Conservation (phyloP, 805 yeast genomes). For the Candida krabiensis region DNA sequence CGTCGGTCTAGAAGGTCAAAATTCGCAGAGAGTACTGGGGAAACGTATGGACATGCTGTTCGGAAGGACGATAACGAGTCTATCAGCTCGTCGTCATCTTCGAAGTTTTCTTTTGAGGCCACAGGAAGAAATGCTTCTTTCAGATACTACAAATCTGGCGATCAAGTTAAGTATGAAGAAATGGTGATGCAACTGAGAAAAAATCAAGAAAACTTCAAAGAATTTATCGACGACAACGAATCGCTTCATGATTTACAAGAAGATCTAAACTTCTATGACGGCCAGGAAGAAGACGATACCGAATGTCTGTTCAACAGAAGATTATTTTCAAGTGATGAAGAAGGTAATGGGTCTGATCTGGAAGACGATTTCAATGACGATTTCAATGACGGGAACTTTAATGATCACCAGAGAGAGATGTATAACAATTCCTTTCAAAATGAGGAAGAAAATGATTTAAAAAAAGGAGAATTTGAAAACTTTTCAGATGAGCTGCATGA, state of each 20-base stretch:
- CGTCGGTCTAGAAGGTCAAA: not conserved
- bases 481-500: conserved; percentile 13
- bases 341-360: conserved; percentile 1
- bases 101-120: conserved; percentile 36
- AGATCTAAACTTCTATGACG: conserved; percentile 33
- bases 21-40: not conserved
- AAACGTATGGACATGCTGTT: not conserved
- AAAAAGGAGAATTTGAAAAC: conserved; percentile 10
- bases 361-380: no score
- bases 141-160: conserved; percentile 36
- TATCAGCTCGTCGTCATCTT: conserved; percentile 22
- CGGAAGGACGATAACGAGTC: conserved; percentile 11
- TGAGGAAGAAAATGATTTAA: conserved; percentile 2
- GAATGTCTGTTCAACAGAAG: conserved; percentile 38
- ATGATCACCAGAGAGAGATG: conserved; percentile 22
- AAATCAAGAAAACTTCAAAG: conserved; percentile 19
- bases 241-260: conserved; percentile 29
- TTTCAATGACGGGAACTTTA: conserved; percentile 52
- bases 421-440: conserved; percentile 6
- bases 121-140: conserved; percentile 38
- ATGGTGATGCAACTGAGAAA: conserved; percentile 13
- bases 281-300: conserved; percentile 36
- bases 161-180: conserved; percentile 30
- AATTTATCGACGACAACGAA: conserved; percentile 28
- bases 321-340: conserved; percentile 34